Evolutionary conservation across 2,329 filamentous ascomycete genomes (phyloP).

Genomic region (Cercospora beticola): DNA sequence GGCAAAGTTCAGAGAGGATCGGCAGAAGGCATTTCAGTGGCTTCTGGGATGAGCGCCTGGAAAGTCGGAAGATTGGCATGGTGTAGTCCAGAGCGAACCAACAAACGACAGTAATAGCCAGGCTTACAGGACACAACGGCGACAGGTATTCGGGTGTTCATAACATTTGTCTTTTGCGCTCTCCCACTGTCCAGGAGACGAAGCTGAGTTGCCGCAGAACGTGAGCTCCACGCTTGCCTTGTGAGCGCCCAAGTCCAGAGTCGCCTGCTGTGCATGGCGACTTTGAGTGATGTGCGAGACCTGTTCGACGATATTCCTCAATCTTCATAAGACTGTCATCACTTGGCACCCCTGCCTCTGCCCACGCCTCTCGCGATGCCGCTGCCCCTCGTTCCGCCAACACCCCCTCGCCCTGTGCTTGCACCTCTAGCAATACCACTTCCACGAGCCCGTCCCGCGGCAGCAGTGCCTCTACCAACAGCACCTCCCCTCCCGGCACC

Average conservation of each 20-base stretch:
- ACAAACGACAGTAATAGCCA: not conserved
- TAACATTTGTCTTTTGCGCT: not conserved
- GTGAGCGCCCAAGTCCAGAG: not conserved
- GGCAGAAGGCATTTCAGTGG: conserved; percentile 36
- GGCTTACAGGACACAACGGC: not conserved
- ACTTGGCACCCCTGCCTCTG: conserved; percentile 37
- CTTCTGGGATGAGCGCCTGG: conserved; percentile 17
- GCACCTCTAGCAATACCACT: conserved; percentile 39
- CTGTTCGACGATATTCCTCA: not conserved
- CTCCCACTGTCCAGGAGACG: not conserved
- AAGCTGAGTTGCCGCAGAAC: not conserved
- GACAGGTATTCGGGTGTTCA: not conserved
- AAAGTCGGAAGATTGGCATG: not conserved
- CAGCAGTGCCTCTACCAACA: conserved; percentile 21
- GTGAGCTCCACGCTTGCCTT: not conserved
- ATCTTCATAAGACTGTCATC: not conserved
- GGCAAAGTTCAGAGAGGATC: conserved; percentile 29
- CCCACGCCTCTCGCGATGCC: conserved; percentile 34
- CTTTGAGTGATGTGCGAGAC: not conserved
- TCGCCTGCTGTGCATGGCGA: not conserved
- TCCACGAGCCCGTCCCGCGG: conserved; percentile 20
- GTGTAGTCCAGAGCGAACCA: not conserved
- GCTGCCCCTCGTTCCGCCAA: conserved; percentile 30
- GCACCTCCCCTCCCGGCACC: not conserved
- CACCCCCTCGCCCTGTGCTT: conserved; percentile 25